A percentile compares a stretch with the other conserved stretches of the same genome.
phyloP scores from a whole-genome alignment of 2,329 filamentous ascomycete species.

The Cordyceps cateniannulata region DNA sequence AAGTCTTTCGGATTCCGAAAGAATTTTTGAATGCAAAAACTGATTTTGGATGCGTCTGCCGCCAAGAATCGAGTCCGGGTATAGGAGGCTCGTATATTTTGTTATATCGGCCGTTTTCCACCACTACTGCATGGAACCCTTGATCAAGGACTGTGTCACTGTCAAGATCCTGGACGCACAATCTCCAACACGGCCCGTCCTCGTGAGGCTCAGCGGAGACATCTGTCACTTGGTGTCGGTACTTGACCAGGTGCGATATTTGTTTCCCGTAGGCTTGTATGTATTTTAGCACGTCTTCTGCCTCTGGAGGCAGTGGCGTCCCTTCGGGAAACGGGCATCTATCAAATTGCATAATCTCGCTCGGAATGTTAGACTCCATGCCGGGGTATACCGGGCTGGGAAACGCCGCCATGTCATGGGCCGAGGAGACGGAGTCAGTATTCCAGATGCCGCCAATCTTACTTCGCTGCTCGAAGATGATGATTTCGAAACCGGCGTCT shows the following conservation, averaged over 20 bases:
- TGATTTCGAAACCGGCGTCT: neutral
- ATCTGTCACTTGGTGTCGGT: slow-evolving; percentile 1
- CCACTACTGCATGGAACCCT: neutral
- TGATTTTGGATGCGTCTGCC: neutral
- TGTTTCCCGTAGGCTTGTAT: neutral
- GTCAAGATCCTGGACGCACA: neutral
- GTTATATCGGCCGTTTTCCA: neutral
- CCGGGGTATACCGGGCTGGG: neutral
- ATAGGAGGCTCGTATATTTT: slow-evolving; percentile 1
- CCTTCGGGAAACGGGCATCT: neutral
- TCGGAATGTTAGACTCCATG: slow-evolving; percentile 7
- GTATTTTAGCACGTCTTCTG: neutral
- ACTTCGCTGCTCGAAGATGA: slow-evolving; percentile 4
- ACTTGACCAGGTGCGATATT: neutral
- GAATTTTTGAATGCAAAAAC: slow-evolving; percentile 1
- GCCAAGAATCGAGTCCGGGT: neutral
- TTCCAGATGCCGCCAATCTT: neutral
- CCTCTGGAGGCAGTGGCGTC: neutral
- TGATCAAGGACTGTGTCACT: neutral
- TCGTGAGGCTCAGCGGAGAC: neutral
- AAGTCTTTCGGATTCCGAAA: slow-evolving; percentile 2
- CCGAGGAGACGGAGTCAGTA: neutral
- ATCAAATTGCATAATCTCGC: slow-evolving; percentile 2
- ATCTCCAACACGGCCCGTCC: neutral
- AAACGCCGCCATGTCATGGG: neutral